These are phyloP conservation scores for Ceratobasidium sp. DNA, from an alignment of 1,284 basidiomycete species.

Conservation along the genomic window DNA sequence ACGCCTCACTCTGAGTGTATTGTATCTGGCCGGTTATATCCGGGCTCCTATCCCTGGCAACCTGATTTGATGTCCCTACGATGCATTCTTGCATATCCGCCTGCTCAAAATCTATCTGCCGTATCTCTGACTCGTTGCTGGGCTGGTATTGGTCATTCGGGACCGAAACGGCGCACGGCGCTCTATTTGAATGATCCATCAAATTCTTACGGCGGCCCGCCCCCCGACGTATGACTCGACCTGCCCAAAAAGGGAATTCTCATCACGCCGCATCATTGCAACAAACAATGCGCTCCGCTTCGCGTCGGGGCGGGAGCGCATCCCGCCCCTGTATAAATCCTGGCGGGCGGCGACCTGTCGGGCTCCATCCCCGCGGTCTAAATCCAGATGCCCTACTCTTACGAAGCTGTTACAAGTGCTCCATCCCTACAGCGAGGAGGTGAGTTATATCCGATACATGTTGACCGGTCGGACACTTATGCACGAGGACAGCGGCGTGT, in stretches of 20 bases:
- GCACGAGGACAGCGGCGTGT: slow-evolving; percentile 7
- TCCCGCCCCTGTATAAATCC: slow-evolving; percentile 6
- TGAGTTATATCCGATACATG: slow-evolving; percentile 11
- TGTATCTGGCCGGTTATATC: no score
- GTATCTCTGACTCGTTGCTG: slow-evolving; percentile 22
- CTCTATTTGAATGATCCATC: neutral
- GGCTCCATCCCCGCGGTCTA: neutral
- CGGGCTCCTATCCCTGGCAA: no score
- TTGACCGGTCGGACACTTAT: neutral
- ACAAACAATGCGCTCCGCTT: slow-evolving; percentile 34
- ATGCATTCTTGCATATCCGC: no score
- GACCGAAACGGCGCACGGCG: slow-evolving; percentile 18
- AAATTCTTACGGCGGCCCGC: slow-evolving; percentile 1
- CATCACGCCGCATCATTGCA: neutral
- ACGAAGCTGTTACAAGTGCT: neutral
- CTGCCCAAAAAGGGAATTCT: slow-evolving; percentile 22
- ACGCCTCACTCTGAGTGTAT: no score
- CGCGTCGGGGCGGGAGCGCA: slow-evolving; percentile 21
- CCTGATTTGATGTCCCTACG: no score
- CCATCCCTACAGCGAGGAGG: slow-evolving; percentile 29
- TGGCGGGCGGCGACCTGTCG: neutral
- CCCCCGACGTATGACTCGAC: slow-evolving; percentile 21
- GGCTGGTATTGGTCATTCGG: slow-evolving; percentile 14
- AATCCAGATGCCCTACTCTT: slow-evolving; percentile 8
- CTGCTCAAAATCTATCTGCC: neutral